These are phyloP conservation scores for Strobilomyces echinocephalus DNA, from an alignment of 768 basidiomycete genomes.

Conservation along the genomic window DNA sequence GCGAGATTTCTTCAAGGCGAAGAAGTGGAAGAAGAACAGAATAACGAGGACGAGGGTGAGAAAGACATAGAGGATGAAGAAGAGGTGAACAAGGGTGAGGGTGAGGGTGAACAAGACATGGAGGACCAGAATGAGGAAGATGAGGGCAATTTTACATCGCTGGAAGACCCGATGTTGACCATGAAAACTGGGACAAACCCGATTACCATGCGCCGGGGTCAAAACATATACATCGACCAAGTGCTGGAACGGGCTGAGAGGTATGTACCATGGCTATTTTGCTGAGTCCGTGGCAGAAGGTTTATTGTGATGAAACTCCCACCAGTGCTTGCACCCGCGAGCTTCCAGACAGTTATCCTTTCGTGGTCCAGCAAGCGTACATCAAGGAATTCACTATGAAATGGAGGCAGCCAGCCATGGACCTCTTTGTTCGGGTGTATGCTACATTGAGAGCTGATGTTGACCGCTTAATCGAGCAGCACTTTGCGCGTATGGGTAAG, in stretches of 20 bases:
- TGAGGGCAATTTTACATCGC: too few species aligned
- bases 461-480: conserved; percentile 36
- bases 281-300: too few species aligned
- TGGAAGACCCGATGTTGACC: too few species aligned
- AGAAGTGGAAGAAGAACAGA: too few species aligned
- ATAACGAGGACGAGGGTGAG: too few species aligned
- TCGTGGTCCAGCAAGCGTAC: conserved; percentile 49
- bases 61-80: background rate
- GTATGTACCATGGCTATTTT: conserved; percentile 34
- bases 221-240: conserved; percentile 46
- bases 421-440: conserved; percentile 41
- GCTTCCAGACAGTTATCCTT: conserved; percentile 63
- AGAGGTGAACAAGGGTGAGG: conserved; percentile 35
- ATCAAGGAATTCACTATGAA: conserved; percentile 41
- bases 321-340: conserved; percentile 65
- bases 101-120: background rate
- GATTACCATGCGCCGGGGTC: too few species aligned
- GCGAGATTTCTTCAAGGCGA: conserved; percentile 28
- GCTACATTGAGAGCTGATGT: conserved; percentile 35
- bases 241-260: conserved; percentile 42
- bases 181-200: too few species aligned
- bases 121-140: too few species aligned
- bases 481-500: conserved; percentile 49
- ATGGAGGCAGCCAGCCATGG: conserved; percentile 47
- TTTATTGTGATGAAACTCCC: background rate